Evolutionary conservation across 2,329 filamentous ascomycete species (phyloP).

Genomic region (Sporothrix pseudoabietina): DNA sequence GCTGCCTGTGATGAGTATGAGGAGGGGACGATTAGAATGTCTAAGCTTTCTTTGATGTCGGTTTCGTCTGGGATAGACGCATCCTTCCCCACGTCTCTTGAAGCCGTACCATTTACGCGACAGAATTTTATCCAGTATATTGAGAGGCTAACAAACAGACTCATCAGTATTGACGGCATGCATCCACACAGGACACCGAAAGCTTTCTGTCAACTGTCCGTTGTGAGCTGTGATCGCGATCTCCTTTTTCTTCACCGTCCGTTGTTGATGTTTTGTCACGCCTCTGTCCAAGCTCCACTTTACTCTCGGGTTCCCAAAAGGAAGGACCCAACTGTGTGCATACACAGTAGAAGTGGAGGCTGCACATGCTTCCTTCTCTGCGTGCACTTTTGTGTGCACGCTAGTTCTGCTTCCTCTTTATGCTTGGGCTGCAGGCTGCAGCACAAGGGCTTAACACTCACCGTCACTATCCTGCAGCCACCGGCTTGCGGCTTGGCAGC

Average conservation of each 20-base stretch:
- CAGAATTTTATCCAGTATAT: not conserved
- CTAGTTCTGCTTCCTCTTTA: slow-evolving; percentile 1
- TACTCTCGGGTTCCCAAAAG: not conserved
- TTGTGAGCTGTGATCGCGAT: not conserved
- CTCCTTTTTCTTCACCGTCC: too few relatives aligned
- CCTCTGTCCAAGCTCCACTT: not conserved
- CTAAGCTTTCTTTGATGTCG: not conserved
- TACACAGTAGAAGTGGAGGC: not conserved
- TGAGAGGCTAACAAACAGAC: not conserved
- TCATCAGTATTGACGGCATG: not conserved
- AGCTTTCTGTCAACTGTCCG: not conserved
- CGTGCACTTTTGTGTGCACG: not conserved
- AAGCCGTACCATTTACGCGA: not conserved
- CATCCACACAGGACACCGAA: too few relatives aligned
- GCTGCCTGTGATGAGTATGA: not conserved
- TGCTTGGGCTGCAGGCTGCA: not conserved
- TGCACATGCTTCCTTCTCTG: not conserved
- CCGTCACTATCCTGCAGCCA: not conserved
- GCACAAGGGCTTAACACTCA: not conserved
- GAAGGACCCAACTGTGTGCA: not conserved
- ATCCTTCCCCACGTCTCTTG: not conserved
- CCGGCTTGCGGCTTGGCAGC: not conserved
- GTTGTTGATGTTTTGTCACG: slow-evolving; percentile 1
- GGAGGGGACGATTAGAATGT: not conserved
- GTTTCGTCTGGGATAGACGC: not conserved